Evolutionary conservation across 2,329 filamentous ascomycete genomes (phyloP).

Genomic region (Orbilia brochopaga): DNA sequence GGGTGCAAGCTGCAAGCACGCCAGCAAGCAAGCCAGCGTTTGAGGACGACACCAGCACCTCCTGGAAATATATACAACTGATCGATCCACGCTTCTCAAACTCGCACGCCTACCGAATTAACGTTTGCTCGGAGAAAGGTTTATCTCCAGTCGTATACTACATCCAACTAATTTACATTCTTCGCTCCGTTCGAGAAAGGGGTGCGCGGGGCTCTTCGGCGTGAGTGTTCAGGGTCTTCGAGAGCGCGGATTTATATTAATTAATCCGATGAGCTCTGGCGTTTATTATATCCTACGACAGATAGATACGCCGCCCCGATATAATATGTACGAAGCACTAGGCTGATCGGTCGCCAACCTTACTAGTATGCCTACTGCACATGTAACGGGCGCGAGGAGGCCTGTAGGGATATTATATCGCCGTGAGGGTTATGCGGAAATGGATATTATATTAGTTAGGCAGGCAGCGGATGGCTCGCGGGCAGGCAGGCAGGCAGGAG

Average conservation of each 20-base stretch:
- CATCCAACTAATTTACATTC: background rate
- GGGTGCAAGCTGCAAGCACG: too few relatives aligned
- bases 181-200: slow-evolving; percentile 48
- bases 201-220: slow-evolving; percentile 2
- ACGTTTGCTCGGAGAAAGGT: too few relatives aligned
- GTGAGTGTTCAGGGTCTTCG: background rate
- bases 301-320: too few relatives aligned
- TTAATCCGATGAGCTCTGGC: background rate
- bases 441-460: too few relatives aligned
- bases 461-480: too few relatives aligned
- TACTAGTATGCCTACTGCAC: too few relatives aligned
- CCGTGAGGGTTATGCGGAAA: too few relatives aligned
- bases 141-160: too few relatives aligned
- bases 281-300: background rate
- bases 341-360: background rate
- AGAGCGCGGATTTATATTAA: background rate
- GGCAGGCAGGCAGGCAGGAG: background rate
- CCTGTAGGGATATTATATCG: too few relatives aligned
- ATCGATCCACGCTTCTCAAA: slow-evolving; percentile 18
- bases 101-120: slow-evolving; percentile 30
- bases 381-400: too few relatives aligned
- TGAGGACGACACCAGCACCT: slow-evolving; percentile 46
- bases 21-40: slow-evolving; percentile 41
- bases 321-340: too few relatives aligned
- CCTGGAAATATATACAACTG: slow-evolving; percentile 29